Conservation (phyloP, 2,329 filamentous ascomycete species). For the Sporothrix pseudoabietina region DNA sequence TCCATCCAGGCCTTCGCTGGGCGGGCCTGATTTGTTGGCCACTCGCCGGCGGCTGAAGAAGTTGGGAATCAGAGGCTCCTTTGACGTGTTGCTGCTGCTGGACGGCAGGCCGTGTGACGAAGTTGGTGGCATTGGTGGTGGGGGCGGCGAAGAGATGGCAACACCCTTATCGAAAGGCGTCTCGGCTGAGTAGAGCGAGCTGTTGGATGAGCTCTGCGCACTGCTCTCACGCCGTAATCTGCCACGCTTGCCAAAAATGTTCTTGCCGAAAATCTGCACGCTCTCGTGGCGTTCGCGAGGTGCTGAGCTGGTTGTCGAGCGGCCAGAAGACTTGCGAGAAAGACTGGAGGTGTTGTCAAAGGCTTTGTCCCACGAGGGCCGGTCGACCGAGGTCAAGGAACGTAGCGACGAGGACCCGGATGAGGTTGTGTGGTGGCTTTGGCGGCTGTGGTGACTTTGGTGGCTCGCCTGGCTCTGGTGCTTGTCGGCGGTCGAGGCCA, state of each 20-base stretch:
- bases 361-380: conserved; percentile 53
- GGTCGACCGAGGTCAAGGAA: conserved; percentile 50
- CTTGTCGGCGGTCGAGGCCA: conserved; percentile 52
- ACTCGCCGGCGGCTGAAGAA: conserved; percentile 55
- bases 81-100: not conserved
- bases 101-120: conserved; percentile 39
- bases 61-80: conserved; percentile 52
- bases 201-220: conserved; percentile 51
- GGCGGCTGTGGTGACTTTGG: conserved; percentile 24
- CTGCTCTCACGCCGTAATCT: conserved; percentile 56
- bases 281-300: conserved; percentile 60
- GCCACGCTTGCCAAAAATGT: conserved; percentile 59
- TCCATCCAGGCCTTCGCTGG: conserved; percentile 38
- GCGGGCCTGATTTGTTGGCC: conserved; percentile 40
- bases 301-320: conserved; percentile 56
- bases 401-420: conserved; percentile 59
- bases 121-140: conserved; percentile 37
- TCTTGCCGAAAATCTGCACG: conserved; percentile 61
- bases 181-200: conserved; percentile 54
- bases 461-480: conserved; percentile 39
- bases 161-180: conserved; percentile 40
- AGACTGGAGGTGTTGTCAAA: conserved; percentile 47
- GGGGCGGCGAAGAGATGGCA: conserved; percentile 27
- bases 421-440: conserved; percentile 52
- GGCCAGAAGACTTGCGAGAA: conserved; percentile 59